Base-by-base conservation (phyloP, 1,139 yeast species). In the Candida tropicalis region DNA sequence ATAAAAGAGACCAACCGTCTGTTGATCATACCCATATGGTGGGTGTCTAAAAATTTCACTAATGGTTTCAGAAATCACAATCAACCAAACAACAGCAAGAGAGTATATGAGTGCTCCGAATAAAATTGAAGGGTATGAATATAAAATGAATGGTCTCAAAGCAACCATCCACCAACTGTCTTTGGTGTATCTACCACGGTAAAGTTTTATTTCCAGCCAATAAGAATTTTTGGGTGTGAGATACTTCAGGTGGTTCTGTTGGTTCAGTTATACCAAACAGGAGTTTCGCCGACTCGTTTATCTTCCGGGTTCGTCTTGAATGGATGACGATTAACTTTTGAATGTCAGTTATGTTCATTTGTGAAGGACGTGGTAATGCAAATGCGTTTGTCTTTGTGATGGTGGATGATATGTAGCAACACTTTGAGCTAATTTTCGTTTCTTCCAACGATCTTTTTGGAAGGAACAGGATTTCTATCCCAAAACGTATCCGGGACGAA, bases 401-500 rank as follows among this genome's bases (percentile, higher is more conserved):
- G 68, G 68, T 12, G 65, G 63, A 35, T 54, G 53, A 45, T 64
- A 62, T 17, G 52, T 47, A 7, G 52, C 51, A n/a, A 68, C 77
- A 29, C 63, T 67, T 47, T 71, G 65, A 1, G 84, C 85, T 16
- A 68, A 66, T 41, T 65, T 66, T 3, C n/a, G 83, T 68, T 58
- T 81, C 86, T 44, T 65, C 63, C 16, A 65, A 56, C 2, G 82
- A 75, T 48, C 82, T 68, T 52, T n/a, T 71, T 67, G 50, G 71
- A 74, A 4, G 76, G 77, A 2, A 66, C 64, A 5, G 86, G 83
- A 1, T 75, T 60, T 45, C 87, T 66, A 47, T 79, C 81, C 84
- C 84, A 81, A 59, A 78, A 81, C 0, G 87, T 81, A 48, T 81
- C 87, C 1, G 86, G 86, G 13, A 79, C 85, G 56, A 80, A 80